Evolutionary conservation across 169 alveolate genomes (phyloP), one percentile per base, ranked within the genome.

Genomic region (Plasmodium malariae): DNA sequence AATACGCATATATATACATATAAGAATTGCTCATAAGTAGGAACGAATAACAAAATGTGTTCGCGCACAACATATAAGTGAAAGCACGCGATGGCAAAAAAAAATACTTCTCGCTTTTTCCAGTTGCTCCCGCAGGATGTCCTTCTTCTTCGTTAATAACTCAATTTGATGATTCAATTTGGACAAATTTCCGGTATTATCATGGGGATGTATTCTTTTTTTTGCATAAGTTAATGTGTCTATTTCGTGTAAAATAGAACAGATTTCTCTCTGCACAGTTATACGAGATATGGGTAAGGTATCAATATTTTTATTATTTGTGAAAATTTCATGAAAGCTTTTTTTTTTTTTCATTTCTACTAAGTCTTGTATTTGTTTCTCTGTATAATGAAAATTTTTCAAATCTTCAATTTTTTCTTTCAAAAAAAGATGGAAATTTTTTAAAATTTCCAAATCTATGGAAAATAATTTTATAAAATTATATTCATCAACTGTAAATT

Each of bases 361-460:
- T 28, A 83, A 24, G 28, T 83, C 74, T 37, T 63, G 74, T n/a
- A 83, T 67, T 68, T 83, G 91, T 28, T 57, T 83, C 17, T 83
- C 91, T 2, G 91, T 83, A 14, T 59, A 83, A 67, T 59, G 85
- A 30, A 83, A 83, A 34, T 83, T 83, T 83, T 83, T 83, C 67
- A 83, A 34, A 30, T 83, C 91, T 83, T 83, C 91, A 9, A 54
- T 83, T 83, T 83, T 83, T 36, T 83, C 91, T 68, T 62, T 83
- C 40, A 83, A 49, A 60, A 83, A 83, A 0, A 65, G 43, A 67
- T 65, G 40, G 30, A 83, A 83, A 5, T 51, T 68, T 83, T 83
- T 67, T 40, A 83, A 67, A 19, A 83, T 21, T 49, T 83, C 73
- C 19, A 68, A 1, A 67, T 83, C 57, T 1, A 65, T 37, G n/a